Base-by-base conservation (phyloP, 2,329 filamentous ascomycete species). In the Nothopassalora personata region DNA sequence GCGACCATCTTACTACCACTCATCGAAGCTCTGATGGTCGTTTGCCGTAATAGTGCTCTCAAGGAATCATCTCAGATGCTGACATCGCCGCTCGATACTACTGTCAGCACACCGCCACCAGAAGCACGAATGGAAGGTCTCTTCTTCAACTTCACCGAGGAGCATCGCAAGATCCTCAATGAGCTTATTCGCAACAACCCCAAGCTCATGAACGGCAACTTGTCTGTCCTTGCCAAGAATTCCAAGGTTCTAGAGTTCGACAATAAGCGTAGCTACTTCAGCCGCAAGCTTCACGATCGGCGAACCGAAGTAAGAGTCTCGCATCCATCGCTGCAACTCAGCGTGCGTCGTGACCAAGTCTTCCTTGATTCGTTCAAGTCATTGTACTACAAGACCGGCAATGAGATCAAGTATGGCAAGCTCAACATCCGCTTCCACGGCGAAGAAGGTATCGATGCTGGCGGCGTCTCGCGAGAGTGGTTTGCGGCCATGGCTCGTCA, bases 241-340 rank as follows among this genome's bases (percentile, higher is more conserved):
- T 95, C 94, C 28, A 99, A 97, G 81, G 95, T 99, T 3, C 81
- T 99, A 11, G 94, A 99, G 72, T 99, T 99, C 70, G 94, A 99
- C 78, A 99, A 99, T 79, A 99, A 99, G 80, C 91, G 94, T 69
- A 97, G 96, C 77, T 99, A 95, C 81, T 99, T 99, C 81, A 97
- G 86, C 72, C 89, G 94, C 61, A 92, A 91, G 70, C 87, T 99
- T 10, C 94, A 99, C 74, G 84, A 84, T 49, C 85, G 89, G 53
- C 83, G 83, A 55, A 83, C 84, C 56, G 86, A 90, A 68, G 83
- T 82, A 60, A 86, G 91, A 47, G 85, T 89, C 54, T 81, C 87
- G 7, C 85, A 90, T 66, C 85, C 85, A 50, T 88, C 91, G 47
- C 80, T 99, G 54, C 91, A 96, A 74, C 84, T 99, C 50, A 88